A percentile compares a stretch with the other conserved stretches of the same genome.
These are phyloP conservation scores for Cryptococcus sp. DNA, from an alignment of 1,284 basidiomycete genomes.

Conservation along the genomic window DNA sequence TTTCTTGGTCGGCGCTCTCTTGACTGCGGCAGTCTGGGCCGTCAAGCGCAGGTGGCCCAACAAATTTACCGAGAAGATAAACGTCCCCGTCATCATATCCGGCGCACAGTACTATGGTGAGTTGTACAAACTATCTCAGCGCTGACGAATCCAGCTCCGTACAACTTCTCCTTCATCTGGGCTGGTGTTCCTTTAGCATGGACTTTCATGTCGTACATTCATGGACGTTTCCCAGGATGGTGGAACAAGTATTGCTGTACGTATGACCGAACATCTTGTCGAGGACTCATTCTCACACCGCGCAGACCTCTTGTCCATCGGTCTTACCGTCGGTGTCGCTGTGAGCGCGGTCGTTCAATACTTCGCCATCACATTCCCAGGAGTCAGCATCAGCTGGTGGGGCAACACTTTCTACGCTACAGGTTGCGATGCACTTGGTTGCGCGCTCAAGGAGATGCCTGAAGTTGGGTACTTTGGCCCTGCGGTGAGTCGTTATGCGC, in stretches of 20 bases:
- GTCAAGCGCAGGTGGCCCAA: constrained; percentile 22
- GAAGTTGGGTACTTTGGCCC: constrained; percentile 24
- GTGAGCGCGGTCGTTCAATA: constrained; percentile 18
- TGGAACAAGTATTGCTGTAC: constrained; percentile 21
- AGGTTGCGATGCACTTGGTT: constrained; percentile 21
- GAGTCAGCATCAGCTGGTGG: constrained; percentile 17
- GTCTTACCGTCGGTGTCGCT: constrained; percentile 18
- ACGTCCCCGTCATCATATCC: background rate
- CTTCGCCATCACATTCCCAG: constrained; percentile 22
- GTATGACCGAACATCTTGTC: too few species aligned
- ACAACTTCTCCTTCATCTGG: constrained; percentile 23
- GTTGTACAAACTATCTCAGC: background rate
- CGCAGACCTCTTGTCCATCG: constrained; percentile 17
- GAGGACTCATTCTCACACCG: too few species aligned
- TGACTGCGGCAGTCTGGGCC: constrained; percentile 13
- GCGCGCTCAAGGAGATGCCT: constrained; percentile 15
- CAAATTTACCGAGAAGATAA: constrained; percentile 14
- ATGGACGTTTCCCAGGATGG: constrained; percentile 16
- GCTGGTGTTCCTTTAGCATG: constrained; percentile 21
- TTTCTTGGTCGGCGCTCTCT: constrained; percentile 15
- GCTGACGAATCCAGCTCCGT: constrained; percentile 20
- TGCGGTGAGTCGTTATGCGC: constrained; percentile 11
- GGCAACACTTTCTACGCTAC: constrained; percentile 12
- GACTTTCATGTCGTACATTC: constrained; percentile 25
- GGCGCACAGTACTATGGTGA: too few species aligned